These are phyloP conservation scores for Backusella sp. DNA, from an alignment of 192 early-diverging fungal species.

Conservation along the genomic window DNA sequence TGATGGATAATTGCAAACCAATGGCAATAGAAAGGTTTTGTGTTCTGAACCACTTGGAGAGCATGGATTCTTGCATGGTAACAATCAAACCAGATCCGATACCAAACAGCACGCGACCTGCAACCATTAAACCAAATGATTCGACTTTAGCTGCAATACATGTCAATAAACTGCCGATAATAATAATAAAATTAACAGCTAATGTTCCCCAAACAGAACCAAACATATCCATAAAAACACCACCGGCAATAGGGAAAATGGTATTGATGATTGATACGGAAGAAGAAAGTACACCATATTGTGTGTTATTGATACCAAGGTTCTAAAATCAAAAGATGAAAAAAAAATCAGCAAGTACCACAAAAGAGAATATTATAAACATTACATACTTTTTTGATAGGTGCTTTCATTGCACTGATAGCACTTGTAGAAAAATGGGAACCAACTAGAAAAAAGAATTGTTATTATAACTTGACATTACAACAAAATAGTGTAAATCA, in stretches of 20 bases:
- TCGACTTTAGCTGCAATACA: constrained; percentile 45
- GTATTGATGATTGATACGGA: constrained; percentile 62
- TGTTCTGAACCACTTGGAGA: constrained; percentile 74
- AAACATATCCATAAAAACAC: constrained; percentile 62
- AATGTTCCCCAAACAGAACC: constrained; percentile 58
- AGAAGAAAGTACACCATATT: constrained; percentile 64
- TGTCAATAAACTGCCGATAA: constrained; percentile 53
- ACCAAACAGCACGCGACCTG: constrained; percentile 55
- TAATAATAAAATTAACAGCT: constrained; percentile 52
- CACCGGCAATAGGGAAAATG: constrained; percentile 51
- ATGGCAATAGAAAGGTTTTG: constrained; percentile 67
- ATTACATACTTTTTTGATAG: constrained; percentile 61
- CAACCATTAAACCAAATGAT: constrained; percentile 54
- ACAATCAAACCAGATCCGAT: constrained; percentile 71
- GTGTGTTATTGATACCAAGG: constrained; percentile 53
- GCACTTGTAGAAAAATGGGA: constrained; percentile 70
- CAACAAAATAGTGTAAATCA: background rate
- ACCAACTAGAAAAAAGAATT: constrained; percentile 47
- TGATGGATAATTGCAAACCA: constrained; percentile 67
- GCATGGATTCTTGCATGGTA: constrained; percentile 75
- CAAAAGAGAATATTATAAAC: background rate
- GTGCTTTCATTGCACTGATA: constrained; percentile 69
- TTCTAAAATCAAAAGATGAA: constrained; percentile 35
- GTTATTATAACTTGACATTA: background rate
- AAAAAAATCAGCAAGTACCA: background rate